These are phyloP conservation scores for Takakia lepidozioides DNA, from an alignment of 225 moss, liverwort and hornwort species.

Conservation along the genomic window DNA sequence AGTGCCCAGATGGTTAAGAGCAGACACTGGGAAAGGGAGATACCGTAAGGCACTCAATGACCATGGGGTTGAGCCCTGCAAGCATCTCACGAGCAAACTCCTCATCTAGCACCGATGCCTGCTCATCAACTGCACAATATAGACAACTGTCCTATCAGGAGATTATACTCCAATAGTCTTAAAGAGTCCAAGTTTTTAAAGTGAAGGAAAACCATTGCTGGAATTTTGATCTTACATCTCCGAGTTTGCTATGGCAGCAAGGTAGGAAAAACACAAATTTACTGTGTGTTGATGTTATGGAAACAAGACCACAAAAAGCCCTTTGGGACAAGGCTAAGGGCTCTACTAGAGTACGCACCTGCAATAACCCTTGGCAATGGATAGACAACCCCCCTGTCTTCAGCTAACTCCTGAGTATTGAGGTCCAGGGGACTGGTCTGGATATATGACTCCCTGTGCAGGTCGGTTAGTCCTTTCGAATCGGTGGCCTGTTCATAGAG, in stretches of 20 bases:
- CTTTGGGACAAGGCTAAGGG: too few species aligned
- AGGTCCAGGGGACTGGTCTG: too few species aligned
- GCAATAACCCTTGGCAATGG: slow-evolving; percentile 49
- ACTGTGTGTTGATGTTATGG: background rate
- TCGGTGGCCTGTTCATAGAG: slow-evolving; percentile 37
- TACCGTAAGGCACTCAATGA: slow-evolving; percentile 36
- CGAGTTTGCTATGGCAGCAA: too few species aligned
- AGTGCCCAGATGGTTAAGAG: too few species aligned
- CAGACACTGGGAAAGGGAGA: background rate
- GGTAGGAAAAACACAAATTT: background rate
- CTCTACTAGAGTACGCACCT: slow-evolving; percentile 14
- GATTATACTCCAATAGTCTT: background rate
- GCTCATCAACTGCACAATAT: slow-evolving; percentile 56
- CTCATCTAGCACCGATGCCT: slow-evolving; percentile 61
- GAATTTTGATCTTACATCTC: background rate
- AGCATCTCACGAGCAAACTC: slow-evolving; percentile 75
- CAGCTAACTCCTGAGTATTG: slow-evolving; percentile 3
- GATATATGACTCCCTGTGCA: slow-evolving; percentile 8
- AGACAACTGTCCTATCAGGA: too few species aligned
- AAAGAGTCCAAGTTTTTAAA: background rate
- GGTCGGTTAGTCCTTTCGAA: slow-evolving; percentile 11
- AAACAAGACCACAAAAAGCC: too few species aligned
- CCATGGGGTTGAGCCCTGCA: slow-evolving; percentile 58
- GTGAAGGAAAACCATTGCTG: background rate
- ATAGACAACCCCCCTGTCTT: slow-evolving; percentile 16